Base-by-base conservation (phyloP, 306 rosid species). In the Hylodesmum podocarpum region DNA sequence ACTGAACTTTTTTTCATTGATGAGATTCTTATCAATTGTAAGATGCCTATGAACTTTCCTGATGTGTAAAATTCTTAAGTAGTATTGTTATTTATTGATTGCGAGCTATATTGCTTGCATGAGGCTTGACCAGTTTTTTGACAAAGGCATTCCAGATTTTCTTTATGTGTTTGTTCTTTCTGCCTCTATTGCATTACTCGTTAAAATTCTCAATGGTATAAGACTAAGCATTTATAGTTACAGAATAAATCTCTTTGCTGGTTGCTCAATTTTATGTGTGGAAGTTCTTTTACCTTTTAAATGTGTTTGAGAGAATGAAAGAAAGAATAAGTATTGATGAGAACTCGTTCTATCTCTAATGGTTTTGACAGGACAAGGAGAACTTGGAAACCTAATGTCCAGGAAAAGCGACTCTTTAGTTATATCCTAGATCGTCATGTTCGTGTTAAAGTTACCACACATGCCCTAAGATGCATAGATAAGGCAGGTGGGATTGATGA, bases 401-500 rank as follows among this genome's bases (percentile, higher is more conserved):
- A 95, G 85, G 93, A 83, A 58, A 95, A 95, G 86, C 86, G 97
- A 70, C 97, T 95, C 62, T 95, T 95, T 73, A 95, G 98, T 73
- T 95, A 95, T 78, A 80, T 89, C 64, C 85, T 95, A 37, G 97
- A 95, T 82, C 88, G 95, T 28, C 98, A 92, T 16, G 86, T 95
- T 80, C 86, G 96, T 53, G 91, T 90, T 4, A 92, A 95, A 87
- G 96, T 95, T 50, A 89, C 93, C 59, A 95, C 97, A 18, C 97
- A 95, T 4, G 97, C 98, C 66, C 88, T 95, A 31, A 91, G 97
- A 13, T 89, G 97, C 85, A 87, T 95, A 16, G 98, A 92, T 91
- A 95, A 95, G 83, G 95, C 86, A 4, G 98, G 98, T 76, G 98
- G 98, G 72, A 87, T 95, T 53, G 97, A 95, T 22, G 98, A 95